These are phyloP conservation scores for Solanum ahanhuiri DNA, from an alignment of 257 asterid species.

Conservation along the genomic window DNA sequence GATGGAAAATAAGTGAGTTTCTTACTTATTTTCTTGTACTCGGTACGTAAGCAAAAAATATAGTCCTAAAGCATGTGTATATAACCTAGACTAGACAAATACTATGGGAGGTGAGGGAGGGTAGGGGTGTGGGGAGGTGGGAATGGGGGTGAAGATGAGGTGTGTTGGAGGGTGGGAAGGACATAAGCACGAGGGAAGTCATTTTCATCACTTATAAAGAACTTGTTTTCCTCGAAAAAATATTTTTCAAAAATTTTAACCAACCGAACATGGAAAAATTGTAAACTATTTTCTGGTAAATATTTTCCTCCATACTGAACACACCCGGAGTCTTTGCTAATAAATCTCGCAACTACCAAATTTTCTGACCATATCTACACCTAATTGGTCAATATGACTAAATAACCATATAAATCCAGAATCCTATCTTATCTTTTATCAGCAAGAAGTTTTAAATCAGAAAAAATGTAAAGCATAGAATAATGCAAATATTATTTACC, in stretches of 20 bases:
- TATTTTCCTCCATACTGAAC: neutral
- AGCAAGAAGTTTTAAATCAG: neutral
- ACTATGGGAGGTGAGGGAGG: neutral
- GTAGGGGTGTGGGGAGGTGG: neutral
- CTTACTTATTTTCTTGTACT: neutral
- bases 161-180: neutral
- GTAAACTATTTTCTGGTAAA: neutral
- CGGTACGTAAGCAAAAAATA: neutral
- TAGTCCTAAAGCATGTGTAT: neutral
- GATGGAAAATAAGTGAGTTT: neutral
- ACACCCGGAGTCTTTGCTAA: neutral
- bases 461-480: neutral
- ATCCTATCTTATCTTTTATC: neutral
- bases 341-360: neutral
- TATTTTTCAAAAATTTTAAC: no score
- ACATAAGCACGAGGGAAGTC: neutral
- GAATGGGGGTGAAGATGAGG: neutral
- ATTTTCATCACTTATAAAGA: neutral
- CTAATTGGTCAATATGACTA: neutral
- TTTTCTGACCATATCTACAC: neutral
- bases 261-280: neutral
- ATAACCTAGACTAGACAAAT: neutral
- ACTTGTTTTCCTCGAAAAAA: neutral
- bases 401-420: neutral
- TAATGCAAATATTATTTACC: neutral